phyloP scores from a whole-genome alignment of 164 flowering plant genomes.

The Warburgia ugandensis region DNA sequence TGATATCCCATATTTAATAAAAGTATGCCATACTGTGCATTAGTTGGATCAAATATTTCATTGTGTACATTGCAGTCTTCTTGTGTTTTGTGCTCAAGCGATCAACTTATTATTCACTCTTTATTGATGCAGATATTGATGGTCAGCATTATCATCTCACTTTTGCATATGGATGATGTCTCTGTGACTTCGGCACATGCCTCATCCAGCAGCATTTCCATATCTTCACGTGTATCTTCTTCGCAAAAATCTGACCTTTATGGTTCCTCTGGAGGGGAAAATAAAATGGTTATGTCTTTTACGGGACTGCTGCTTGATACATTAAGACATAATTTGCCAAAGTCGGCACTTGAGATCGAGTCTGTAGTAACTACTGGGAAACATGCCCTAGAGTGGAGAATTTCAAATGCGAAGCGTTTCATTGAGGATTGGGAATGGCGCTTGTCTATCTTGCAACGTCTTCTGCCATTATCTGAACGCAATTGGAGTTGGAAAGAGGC shows the following conservation, averaged over 20 bases:
- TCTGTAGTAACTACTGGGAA: conserved; percentile 32
- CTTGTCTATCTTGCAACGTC: conserved; percentile 78
- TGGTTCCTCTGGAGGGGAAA: conserved; percentile 38
- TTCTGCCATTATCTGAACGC: conserved; percentile 85
- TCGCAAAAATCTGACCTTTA: conserved; percentile 31
- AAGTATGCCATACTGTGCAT: too few relatives aligned
- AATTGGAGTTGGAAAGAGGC: conserved; percentile 98
- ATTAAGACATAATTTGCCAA: conserved; percentile 52
- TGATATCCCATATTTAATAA: too few relatives aligned
- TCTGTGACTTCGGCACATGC: conserved; percentile 35
- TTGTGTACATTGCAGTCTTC: too few relatives aligned
- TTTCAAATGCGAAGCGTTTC: conserved; percentile 50
- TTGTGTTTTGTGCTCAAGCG: too few relatives aligned
- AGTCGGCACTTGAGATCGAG: conserved; percentile 32
- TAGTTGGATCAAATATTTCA: too few relatives aligned
- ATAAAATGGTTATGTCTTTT: conserved; percentile 67
- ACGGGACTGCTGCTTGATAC: conserved; percentile 57
- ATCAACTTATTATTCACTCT: background rate
- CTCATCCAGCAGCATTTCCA: conserved; percentile 28
- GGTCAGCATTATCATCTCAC: conserved; percentile 78
- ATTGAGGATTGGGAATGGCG: conserved; percentile 99
- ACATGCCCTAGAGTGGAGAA: conserved; percentile 86
- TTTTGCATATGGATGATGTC: conserved; percentile 76
- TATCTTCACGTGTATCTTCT: conserved; percentile 10
- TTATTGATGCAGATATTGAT: conserved; percentile 58